Evolutionary conservation across 176 grass and related monocot genomes (phyloP).

Genomic region (Oryza rufipogon): DNA sequence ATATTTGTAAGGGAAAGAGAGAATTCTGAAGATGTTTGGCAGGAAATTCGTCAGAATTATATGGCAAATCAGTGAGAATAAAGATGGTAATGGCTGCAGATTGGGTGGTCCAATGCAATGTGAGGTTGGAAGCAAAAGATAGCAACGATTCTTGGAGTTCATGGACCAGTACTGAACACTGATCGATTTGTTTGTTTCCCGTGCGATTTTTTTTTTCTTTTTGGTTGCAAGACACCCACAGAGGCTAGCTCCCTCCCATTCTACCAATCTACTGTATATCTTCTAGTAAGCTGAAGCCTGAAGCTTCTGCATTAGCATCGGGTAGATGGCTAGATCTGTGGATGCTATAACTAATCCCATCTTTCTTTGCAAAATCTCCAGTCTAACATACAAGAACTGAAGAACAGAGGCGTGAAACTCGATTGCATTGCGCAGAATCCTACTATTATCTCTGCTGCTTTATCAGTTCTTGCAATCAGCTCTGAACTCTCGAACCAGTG

Average conservation of each 20-base stretch:
- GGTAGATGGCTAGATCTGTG: constrained; percentile 28
- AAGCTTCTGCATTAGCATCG: background rate
- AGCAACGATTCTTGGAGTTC: constrained; percentile 4
- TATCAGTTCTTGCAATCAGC: background rate
- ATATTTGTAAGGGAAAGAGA: background rate
- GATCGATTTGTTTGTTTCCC: constrained; percentile 34
- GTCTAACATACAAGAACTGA: background rate
- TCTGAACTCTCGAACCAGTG: background rate
- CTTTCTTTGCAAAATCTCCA: background rate
- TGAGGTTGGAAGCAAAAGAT: constrained; percentile 34
- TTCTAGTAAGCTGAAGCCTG: background rate
- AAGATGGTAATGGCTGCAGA: constrained; percentile 31
- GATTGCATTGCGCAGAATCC: constrained; percentile 4
- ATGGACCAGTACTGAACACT: constrained; percentile 41
- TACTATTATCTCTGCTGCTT: background rate
- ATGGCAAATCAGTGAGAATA: background rate
- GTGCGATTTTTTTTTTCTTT: background rate
- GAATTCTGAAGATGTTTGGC: background rate
- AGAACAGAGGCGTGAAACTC: background rate
- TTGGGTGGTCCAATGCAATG: constrained; percentile 50
- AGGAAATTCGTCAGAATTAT: background rate
- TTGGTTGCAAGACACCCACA: background rate
- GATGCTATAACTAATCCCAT: background rate
- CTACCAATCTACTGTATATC: background rate
- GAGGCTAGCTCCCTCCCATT: background rate